These are phyloP conservation scores for Puccinia hordei DNA, from an alignment of 1,284 basidiomycete species.

Conservation along the genomic window DNA sequence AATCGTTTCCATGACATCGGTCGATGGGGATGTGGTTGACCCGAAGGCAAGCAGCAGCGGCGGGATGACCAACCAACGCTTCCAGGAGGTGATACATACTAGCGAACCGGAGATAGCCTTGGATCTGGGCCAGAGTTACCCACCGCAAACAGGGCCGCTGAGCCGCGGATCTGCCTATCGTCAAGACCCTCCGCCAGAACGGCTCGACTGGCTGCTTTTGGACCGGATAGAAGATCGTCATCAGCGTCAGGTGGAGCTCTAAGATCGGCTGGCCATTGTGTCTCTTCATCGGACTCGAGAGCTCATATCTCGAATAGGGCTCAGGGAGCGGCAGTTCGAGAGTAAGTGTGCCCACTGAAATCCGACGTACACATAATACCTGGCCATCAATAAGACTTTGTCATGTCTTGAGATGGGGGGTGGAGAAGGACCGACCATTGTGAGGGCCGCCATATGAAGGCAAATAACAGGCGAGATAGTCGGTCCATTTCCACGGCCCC, in stretches of 20 bases:
- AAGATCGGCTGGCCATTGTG: conserved; percentile 4
- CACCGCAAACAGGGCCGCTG: conserved; percentile 6
- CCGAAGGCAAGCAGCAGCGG: conserved; percentile 6
- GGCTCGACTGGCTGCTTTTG: not conserved
- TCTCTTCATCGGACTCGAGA: not conserved
- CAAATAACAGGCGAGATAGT: conserved; percentile 18
- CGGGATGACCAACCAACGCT: conserved; percentile 12
- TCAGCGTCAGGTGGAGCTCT: conserved; percentile 6
- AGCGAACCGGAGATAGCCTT: conserved; percentile 43
- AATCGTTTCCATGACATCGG: conserved; percentile 26
- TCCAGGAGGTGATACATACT: conserved; percentile 25
- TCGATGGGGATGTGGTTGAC: conserved; percentile 14
- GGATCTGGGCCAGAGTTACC: conserved; percentile 41
- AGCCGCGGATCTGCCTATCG: not conserved
- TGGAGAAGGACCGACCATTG: conserved; percentile 23
- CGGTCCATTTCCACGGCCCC: conserved; percentile 30
- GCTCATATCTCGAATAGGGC: conserved; percentile 13
- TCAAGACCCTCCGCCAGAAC: not conserved
- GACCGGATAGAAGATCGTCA: conserved; percentile 38
- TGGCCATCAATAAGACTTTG: not conserved
- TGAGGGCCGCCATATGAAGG: conserved; percentile 34
- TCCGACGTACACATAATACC: too few species aligned
- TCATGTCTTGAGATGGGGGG: not conserved
- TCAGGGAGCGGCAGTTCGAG: conserved; percentile 46
- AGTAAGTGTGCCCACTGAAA: conserved; percentile 43